phyloP scores from a whole-genome alignment of 73 alveolate species.

The Stentor coeruleus region DNA sequence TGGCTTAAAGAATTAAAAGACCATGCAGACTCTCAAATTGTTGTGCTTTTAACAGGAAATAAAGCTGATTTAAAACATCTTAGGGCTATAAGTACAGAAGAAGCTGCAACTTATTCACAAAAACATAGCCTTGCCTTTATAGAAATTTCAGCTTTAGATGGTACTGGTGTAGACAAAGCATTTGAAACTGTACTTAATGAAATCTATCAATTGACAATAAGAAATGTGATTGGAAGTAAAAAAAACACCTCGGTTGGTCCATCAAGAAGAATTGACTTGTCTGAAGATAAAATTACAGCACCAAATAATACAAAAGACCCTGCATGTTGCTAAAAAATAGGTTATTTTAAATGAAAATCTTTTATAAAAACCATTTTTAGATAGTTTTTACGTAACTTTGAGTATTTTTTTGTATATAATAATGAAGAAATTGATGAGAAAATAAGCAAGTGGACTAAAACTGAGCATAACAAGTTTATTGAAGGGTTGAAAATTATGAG shows the following conservation, averaged over 20 bases:
- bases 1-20: conserved; percentile 73
- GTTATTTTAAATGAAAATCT: too few species aligned
- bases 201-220: conserved; percentile 50
- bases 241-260: neutral
- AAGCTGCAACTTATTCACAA: conserved; percentile 54
- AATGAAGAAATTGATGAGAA: too few species aligned
- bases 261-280: neutral
- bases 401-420: too few species aligned
- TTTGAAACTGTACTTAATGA: conserved; percentile 54
- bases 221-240: conserved; percentile 32
- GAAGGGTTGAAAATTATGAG: too few species aligned
- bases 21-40: conserved; percentile 54
- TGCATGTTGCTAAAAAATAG: too few species aligned
- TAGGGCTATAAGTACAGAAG: conserved; percentile 43
- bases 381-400: too few species aligned
- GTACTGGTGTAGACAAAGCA: conserved; percentile 53
- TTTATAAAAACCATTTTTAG: too few species aligned
- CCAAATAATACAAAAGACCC: too few species aligned
- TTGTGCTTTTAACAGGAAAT: conserved; percentile 40
- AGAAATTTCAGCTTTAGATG: conserved; percentile 63
- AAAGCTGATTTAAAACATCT: conserved; percentile 53
- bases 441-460: too few species aligned
- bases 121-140: conserved; percentile 54
- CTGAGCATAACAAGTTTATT: too few species aligned
- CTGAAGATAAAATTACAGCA: too few species aligned